Conservation (phyloP, 257 asterid species). For the Solanum paucissectum region DNA sequence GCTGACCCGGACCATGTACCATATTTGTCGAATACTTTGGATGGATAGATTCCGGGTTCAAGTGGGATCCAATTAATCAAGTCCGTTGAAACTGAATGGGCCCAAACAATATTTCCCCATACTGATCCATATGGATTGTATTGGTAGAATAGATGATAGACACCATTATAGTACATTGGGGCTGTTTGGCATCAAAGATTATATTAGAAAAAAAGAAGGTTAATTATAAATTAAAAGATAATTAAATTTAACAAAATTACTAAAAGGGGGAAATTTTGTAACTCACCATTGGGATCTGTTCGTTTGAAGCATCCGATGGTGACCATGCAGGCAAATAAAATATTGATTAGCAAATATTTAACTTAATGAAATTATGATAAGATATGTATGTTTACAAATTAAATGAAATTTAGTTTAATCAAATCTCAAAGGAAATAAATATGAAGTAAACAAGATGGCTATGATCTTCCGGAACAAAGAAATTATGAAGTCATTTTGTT, state of each 20-base stretch:
- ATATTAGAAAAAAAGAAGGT: background rate
- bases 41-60: conserved; percentile 24
- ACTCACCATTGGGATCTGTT: conserved; percentile 38
- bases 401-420: background rate
- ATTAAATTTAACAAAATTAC: background rate
- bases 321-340: background rate
- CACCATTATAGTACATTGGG: conserved; percentile 39
- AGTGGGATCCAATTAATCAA: conserved; percentile 32
- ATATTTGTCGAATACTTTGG: conserved; percentile 24
- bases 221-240: background rate
- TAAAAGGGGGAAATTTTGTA: background rate
- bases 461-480: background rate
- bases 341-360: background rate
- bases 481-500: background rate
- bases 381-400: background rate
- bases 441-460: background rate
- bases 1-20: conserved; percentile 54
- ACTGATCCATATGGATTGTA: conserved; percentile 37
- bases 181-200: background rate
- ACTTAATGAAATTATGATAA: background rate
- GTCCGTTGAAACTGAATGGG: conserved; percentile 39
- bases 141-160: conserved; percentile 42
- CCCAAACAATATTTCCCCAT: conserved; percentile 45
- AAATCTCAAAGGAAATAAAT: background rate
- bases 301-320: background rate